Base-by-base conservation (phyloP, 768 basidiomycete genomes). In the Rhizopogon roseolus region DNA sequence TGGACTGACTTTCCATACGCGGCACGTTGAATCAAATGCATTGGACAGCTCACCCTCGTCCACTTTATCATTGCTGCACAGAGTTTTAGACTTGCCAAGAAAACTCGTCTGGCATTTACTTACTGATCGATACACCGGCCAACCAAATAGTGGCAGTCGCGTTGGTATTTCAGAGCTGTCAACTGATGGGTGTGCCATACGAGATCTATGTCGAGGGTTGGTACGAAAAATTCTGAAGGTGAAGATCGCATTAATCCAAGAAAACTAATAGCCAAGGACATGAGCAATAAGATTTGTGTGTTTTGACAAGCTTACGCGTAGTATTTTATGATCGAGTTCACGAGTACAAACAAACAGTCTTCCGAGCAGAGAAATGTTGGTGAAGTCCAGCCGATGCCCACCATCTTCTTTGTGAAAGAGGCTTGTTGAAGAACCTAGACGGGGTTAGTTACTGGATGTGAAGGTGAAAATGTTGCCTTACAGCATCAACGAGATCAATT, bases 181-280 rank as follows among this genome's bases (percentile, higher is more conserved):
- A 87, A 71, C 57, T 86, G 85, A 56, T 88, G 84, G 0, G 84
- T 83, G 58, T 89, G 86, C 84, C 85, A 86, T 1, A 76, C 81
- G 25, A 89, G 74, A 59, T 87, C 85, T 41, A 88, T 85, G 54
- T 87, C 85, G 22, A 88, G 66, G 0, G 84, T 85, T 6, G 82
- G 81, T 1, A 82, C 80, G 38, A 76, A 73, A 62, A 79, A 77
- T 0, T 70, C 66, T 0, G 64, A 64, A 0, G 76, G 72, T 0
- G 74, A 69, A 11, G 74, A 71, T 4, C 75, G 63, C 68, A 84
- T 76, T 7, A 85, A 65, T 51, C 79, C 80, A 14, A 85, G 66
- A 63, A 85, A 85, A 6, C 73, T 70, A 29, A 38, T 32, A 29
- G 34, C 11, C 0, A 8, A 50, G 19, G 17, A 36, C 6, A 14